These are phyloP conservation scores for Plectosphaerella plurivora DNA, from an alignment of 2,329 filamentous ascomycete species.

Conservation along the genomic window DNA sequence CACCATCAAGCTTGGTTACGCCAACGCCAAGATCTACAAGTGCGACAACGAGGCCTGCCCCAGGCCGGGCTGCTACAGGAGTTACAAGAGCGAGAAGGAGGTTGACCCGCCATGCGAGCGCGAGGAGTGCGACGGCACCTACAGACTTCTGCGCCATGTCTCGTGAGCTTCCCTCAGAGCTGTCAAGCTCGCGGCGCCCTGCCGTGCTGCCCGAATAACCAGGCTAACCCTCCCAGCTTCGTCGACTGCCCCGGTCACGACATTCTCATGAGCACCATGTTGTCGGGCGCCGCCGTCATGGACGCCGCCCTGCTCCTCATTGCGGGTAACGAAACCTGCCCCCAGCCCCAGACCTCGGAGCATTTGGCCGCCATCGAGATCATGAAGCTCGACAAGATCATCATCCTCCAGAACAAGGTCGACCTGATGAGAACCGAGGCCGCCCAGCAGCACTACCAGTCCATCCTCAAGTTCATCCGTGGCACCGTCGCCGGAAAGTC, in stretches of 20 bases:
- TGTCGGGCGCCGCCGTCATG: constrained; percentile 99
- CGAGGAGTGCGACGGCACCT: constrained; percentile 83
- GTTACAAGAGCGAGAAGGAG: constrained; percentile 99
- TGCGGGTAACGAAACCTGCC: constrained; percentile 96
- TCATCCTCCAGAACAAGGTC: constrained; percentile 99
- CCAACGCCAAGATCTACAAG: constrained; percentile 99
- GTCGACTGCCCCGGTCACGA: constrained; percentile 99
- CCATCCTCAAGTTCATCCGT: constrained; percentile 96
- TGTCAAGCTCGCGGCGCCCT: too few relatives aligned
- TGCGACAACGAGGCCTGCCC: constrained; percentile 91
- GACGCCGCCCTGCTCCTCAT: constrained; percentile 94
- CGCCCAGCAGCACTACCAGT: constrained; percentile 90
- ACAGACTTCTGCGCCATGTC: constrained; percentile 84
- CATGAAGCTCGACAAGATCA: constrained; percentile 99
- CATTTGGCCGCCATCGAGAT: constrained; percentile 99
- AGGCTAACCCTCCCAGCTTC: constrained; percentile 55
- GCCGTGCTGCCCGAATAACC: background rate
- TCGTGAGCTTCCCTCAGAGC: constrained; percentile 57
- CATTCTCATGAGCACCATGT: constrained; percentile 99
- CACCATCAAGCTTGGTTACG: constrained; percentile 99
- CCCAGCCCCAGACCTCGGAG: constrained; percentile 96
- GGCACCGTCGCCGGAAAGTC: constrained; percentile 94
- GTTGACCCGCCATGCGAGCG: constrained; percentile 94
- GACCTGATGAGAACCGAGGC: constrained; percentile 97
- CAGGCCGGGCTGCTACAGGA: constrained; percentile 89